Evolutionary conservation across 768 basidiomycete species (phyloP).

Genomic region (Infundibulicybe gibba): DNA sequence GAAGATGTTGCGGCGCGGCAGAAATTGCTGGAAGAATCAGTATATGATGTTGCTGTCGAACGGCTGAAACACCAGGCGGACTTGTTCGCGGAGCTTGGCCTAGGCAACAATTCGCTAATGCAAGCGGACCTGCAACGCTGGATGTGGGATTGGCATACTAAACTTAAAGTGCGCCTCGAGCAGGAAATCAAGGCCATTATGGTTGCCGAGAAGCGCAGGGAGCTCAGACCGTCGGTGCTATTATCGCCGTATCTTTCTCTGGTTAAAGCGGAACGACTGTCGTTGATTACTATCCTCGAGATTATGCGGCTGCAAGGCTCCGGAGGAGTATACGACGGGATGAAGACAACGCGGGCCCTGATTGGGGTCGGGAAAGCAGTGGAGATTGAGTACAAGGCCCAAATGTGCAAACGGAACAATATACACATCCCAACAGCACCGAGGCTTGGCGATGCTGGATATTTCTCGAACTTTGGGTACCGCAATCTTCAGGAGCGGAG

Average conservation of each 20-base stretch:
- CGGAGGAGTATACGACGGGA: constrained; percentile 77
- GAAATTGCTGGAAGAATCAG: constrained; percentile 79
- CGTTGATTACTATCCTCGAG: constrained; percentile 86
- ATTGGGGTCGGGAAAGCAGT: constrained; percentile 78
- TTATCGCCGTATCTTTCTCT: constrained; percentile 74
- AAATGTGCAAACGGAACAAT: constrained; percentile 65
- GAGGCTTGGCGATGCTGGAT: constrained; percentile 30
- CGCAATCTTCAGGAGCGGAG: constrained; percentile 59
- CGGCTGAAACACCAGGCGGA: constrained; percentile 64
- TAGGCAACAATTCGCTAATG: constrained; percentile 42
- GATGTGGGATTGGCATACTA: constrained; percentile 87
- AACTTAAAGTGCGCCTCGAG: constrained; percentile 48
- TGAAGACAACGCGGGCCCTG: constrained; percentile 86
- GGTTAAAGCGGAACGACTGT: constrained; percentile 74
- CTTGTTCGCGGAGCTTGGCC: constrained; percentile 52
- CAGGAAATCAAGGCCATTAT: constrained; percentile 47
- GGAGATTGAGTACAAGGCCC: constrained; percentile 87
- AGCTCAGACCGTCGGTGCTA: constrained; percentile 1
- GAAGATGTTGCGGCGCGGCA: constrained; percentile 74
- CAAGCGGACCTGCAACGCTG: constrained; percentile 57
- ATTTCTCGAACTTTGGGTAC: constrained; percentile 62
- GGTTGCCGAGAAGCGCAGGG: constrained; percentile 22
- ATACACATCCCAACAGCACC: constrained; percentile 41
- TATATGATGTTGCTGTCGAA: constrained; percentile 77
- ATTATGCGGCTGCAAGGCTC: constrained; percentile 77